phyloP scores from a whole-genome alignment of 2,329 filamentous ascomycete species.

The Colletotrichum limetticola region DNA sequence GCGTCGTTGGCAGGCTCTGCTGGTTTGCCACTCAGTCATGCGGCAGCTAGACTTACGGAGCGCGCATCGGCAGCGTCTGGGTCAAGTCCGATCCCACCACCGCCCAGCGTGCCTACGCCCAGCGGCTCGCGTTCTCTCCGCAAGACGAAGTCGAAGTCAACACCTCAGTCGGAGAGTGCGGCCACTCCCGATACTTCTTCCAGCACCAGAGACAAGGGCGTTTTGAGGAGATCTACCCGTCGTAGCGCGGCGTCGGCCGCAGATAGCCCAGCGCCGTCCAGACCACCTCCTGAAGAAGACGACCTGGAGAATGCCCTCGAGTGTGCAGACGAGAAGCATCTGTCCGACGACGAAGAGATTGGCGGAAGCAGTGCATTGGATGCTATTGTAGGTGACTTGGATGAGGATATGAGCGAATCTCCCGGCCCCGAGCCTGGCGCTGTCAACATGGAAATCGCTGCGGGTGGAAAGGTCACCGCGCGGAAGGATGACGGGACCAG shows the following conservation, averaged over 20 bases:
- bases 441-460: constrained; percentile 90
- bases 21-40: constrained; percentile 64
- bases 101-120: constrained; percentile 48
- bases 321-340: constrained; percentile 90
- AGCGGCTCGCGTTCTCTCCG: constrained; percentile 57
- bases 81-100: constrained; percentile 48
- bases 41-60: constrained; percentile 59
- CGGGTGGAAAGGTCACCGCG: constrained; percentile 88
- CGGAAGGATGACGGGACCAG: constrained; percentile 91
- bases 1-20: constrained; percentile 81
- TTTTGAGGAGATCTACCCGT: constrained; percentile 71
- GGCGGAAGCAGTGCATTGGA: constrained; percentile 78
- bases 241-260: constrained; percentile 61
- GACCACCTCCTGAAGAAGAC: constrained; percentile 67
- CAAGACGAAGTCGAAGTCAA: constrained; percentile 59
- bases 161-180: constrained; percentile 51
- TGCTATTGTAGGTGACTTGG: constrained; percentile 89
- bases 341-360: constrained; percentile 77
- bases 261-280: constrained; percentile 62
- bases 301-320: constrained; percentile 79
- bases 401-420: constrained; percentile 83
- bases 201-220: constrained; percentile 66
- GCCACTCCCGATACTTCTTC: constrained; percentile 57
- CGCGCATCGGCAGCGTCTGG: constrained; percentile 52
- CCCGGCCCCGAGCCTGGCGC: constrained; percentile 83